Percentiles rank a stretch among this genome's conserved stretches.
phyloP scores from a whole-genome alignment of 208 protist species.

The Wallacemonas sp. region DNA sequence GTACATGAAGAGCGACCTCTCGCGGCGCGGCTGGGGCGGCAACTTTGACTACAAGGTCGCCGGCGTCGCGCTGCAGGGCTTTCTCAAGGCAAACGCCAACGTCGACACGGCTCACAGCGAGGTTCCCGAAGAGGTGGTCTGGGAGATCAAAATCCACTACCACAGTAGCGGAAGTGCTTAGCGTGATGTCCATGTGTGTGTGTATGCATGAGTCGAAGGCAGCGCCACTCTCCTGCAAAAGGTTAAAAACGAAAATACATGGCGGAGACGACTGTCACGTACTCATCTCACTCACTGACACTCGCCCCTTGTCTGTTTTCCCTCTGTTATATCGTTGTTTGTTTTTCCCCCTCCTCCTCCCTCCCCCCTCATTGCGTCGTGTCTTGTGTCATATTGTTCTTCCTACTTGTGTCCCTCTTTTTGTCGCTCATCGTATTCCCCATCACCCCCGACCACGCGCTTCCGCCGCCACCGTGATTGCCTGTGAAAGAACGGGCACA shows the following conservation, averaged over 20 bases:
- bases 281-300: no score
- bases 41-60: slow-evolving; percentile 87
- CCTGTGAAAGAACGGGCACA: no score
- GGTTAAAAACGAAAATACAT: no score
- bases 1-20: slow-evolving; percentile 74
- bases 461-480: no score
- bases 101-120: slow-evolving; percentile 52
- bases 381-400: no score
- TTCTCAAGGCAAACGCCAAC: slow-evolving; percentile 65
- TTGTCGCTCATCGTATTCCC: no score
- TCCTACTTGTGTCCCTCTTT: no score
- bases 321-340: neutral
- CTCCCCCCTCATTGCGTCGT: no score
- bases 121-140: slow-evolving; percentile 38
- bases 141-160: slow-evolving; percentile 86
- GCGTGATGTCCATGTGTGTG: no score
- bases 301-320: neutral
- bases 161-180: slow-evolving; percentile 32
- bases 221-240: neutral
- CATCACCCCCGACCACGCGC: no score
- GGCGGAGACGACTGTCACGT: no score
- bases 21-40: slow-evolving; percentile 67
- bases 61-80: slow-evolving; percentile 69
- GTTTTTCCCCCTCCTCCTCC: no score
- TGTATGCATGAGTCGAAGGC: neutral